Evolutionary conservation across 2,329 filamentous ascomycete genomes (phyloP).

Genomic region (Penicillium sp.): DNA sequence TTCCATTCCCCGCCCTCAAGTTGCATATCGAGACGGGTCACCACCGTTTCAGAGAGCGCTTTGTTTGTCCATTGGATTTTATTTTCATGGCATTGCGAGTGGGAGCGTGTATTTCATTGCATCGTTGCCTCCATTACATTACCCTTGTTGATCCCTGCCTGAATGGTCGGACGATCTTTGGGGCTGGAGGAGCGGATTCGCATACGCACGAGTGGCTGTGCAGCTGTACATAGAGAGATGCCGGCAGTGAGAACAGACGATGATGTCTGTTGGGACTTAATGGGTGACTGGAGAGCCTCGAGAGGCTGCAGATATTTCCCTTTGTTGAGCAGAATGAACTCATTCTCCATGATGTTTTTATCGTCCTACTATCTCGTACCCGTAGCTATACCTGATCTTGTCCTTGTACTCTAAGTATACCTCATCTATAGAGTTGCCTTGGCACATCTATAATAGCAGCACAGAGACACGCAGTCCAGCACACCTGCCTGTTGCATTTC

Average conservation of each 20-base stretch:
- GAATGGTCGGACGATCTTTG: conserved; percentile 7
- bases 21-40: conserved; percentile 24
- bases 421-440: no score
- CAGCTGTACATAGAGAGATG: conserved; percentile 40
- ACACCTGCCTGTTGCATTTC: no score
- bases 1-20: conserved; percentile 28
- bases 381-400: background rate
- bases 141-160: background rate
- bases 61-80: background rate
- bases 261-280: conserved; percentile 25
- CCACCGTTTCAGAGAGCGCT: background rate
- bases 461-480: no score
- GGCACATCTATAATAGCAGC: no score
- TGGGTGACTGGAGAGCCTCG: conserved; percentile 28
- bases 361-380: background rate
- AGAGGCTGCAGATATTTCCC: conserved; percentile 35
- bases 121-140: background rate
- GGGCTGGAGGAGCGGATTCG: conserved; percentile 14
- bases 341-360: conserved; percentile 20
- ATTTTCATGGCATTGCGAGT: background rate
- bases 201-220: conserved; percentile 24
- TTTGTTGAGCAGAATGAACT: conserved; percentile 34
- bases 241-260: conserved; percentile 24
- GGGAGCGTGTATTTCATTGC: conserved; percentile 15
- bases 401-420: no score